These are phyloP conservation scores for Pugionium dolabratum DNA, from an alignment of 345 rosid genomes.

Conservation along the genomic window DNA sequence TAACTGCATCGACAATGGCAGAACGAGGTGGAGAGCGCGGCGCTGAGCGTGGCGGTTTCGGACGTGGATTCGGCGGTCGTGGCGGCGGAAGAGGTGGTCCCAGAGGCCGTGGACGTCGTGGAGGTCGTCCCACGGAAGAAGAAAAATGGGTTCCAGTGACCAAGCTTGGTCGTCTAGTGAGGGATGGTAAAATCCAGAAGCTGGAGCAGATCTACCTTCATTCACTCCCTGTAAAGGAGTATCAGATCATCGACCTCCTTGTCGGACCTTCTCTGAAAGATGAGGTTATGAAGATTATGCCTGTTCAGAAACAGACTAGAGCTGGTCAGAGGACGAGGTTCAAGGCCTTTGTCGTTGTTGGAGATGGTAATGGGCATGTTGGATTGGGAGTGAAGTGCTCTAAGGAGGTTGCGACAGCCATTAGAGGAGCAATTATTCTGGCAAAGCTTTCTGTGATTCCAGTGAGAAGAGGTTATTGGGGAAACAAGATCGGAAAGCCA, in stretches of 20 bases:
- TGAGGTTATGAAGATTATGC: constrained; percentile 89
- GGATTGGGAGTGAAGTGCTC: too few species aligned
- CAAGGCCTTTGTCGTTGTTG: too few species aligned
- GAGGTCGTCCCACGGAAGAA: constrained; percentile 56
- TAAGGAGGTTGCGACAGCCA: too few species aligned
- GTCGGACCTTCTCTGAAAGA: constrained; percentile 69
- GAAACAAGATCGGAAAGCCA: constrained; percentile 77
- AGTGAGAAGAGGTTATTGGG: constrained; percentile 77
- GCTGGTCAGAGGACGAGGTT: constrained; percentile 48
- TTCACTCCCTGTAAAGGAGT: constrained; percentile 46
- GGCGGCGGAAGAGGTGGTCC: constrained; percentile 21
- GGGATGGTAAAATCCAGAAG: constrained; percentile 48
- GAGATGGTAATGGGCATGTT: too few species aligned
- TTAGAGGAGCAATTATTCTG: constrained; percentile 53
- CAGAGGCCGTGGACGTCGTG: constrained; percentile 54
- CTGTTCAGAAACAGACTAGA: constrained; percentile 81
- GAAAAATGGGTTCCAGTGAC: too few species aligned
- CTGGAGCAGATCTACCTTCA: constrained; percentile 66
- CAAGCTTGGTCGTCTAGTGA: constrained; percentile 50
- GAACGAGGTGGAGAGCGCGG: constrained; percentile 55
- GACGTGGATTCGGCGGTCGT: constrained; percentile 54
- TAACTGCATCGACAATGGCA: constrained; percentile 46
- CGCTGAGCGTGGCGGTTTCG: constrained; percentile 45
- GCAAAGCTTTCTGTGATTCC: constrained; percentile 73
- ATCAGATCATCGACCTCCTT: constrained; percentile 69